These are phyloP conservation scores for Aureobasidium mangrovei DNA, from an alignment of 2,329 filamentous ascomycete genomes.

Conservation along the genomic window DNA sequence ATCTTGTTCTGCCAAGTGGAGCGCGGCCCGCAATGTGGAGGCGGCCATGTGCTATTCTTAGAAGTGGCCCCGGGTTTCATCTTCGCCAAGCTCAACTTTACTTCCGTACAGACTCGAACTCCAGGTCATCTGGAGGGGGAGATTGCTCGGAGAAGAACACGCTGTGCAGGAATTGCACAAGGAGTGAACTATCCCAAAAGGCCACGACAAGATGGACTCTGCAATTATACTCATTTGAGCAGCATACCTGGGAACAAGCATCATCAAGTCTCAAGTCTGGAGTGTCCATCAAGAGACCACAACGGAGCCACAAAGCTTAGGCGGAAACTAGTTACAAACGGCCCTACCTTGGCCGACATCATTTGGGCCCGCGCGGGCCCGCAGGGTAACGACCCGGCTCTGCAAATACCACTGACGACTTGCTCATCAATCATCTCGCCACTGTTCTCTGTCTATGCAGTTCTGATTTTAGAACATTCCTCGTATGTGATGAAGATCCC, in stretches of 20 bases:
- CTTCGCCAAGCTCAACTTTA: not conserved
- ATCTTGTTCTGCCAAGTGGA: not conserved
- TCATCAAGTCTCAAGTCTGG: too few species aligned
- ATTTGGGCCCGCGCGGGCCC: not conserved
- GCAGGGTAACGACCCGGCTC: not conserved
- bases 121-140: not conserved
- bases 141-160: not conserved
- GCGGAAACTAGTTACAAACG: not conserved
- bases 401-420: not conserved
- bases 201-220: too few species aligned
- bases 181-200: too few species aligned
- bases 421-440: slow-evolving; percentile 7
- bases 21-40: slow-evolving; percentile 4
- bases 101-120: not conserved
- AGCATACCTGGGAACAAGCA: too few species aligned
- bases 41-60: slow-evolving; percentile 1
- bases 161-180: not conserved
- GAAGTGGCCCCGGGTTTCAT: slow-evolving; percentile 1
- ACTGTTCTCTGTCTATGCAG: not conserved
- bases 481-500: slow-evolving; percentile 11
- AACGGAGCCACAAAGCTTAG: not conserved
- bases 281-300: not conserved
- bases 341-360: slow-evolving; percentile 10
- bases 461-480: slow-evolving; percentile 7
- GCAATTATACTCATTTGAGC: too few species aligned